Evolutionary conservation across 345 rosid genomes (phyloP).

Genomic region (Reutealis trisperma): DNA sequence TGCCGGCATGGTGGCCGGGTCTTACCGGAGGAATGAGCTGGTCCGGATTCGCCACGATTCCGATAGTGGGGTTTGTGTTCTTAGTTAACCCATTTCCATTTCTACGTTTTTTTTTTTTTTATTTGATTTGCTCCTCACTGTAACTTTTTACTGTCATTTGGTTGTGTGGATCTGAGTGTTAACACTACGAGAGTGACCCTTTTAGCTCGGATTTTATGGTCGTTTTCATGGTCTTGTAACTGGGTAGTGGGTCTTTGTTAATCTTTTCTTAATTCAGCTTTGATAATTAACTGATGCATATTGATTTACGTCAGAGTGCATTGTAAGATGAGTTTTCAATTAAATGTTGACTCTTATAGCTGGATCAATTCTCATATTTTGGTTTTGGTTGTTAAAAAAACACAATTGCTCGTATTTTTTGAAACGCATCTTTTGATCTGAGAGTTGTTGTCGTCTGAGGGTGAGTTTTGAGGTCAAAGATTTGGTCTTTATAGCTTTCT

Average conservation of each 20-base stretch:
- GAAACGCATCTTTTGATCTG: background rate
- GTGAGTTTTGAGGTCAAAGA: background rate
- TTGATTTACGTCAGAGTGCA: too few relatives aligned
- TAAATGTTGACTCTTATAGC: background rate
- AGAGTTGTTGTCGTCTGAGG: background rate
- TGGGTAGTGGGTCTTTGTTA: constrained; percentile 8
- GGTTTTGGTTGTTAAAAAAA: background rate
- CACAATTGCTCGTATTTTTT: background rate
- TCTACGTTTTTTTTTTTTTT: background rate
- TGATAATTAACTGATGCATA: constrained; percentile 2
- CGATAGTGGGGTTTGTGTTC: constrained; percentile 82
- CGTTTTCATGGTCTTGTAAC: background rate
- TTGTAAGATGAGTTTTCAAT: constrained; percentile 6
- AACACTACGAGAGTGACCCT: constrained; percentile 18
- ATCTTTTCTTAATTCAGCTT: background rate
- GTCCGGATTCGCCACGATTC: constrained; percentile 99
- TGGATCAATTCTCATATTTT: constrained; percentile 3
- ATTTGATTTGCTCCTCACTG: background rate
- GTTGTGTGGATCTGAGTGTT: constrained; percentile 1
- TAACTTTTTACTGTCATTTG: background rate
- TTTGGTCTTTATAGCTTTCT: background rate
- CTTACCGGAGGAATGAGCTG: constrained; percentile 94
- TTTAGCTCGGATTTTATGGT: background rate
- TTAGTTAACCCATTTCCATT: constrained; percentile 5
- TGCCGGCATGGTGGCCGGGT: constrained; percentile 96